A percentile compares a stretch with the other conserved stretches of the same genome.
Evolutionary conservation across 2,329 filamentous ascomycete species (phyloP).

Genomic region (Neofusicoccum sp.): DNA sequence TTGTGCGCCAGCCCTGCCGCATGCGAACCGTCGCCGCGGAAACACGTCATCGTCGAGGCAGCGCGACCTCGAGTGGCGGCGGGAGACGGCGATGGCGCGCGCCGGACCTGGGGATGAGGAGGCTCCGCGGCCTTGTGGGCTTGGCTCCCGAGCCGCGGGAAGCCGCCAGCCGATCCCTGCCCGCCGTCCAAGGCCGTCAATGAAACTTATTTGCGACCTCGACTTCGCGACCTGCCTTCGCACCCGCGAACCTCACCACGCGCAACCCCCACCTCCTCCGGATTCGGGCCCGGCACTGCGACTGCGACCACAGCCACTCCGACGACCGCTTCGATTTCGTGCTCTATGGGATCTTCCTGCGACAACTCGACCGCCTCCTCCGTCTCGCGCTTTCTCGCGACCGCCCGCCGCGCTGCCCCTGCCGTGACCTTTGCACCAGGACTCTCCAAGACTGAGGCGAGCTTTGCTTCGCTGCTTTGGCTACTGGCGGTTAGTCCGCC

Average conservation of each 20-base stretch:
- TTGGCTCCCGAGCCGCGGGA: conserved; percentile 12
- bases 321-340: background rate
- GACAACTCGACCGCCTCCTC: conserved; percentile 31
- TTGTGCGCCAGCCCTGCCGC: conserved; percentile 2
- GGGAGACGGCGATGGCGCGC: background rate
- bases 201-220: conserved; percentile 18
- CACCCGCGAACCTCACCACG: conserved; percentile 1
- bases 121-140: background rate
- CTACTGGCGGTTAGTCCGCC: conserved; percentile 51
- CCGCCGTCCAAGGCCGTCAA: conserved; percentile 10
- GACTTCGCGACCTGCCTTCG: background rate
- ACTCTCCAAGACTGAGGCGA: conserved; percentile 43
- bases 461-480: conserved; percentile 49
- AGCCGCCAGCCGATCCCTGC: conserved; percentile 15
- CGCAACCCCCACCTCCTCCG: background rate
- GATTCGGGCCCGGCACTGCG: conserved; percentile 7
- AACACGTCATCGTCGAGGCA: conserved; percentile 2
- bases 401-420: conserved; percentile 30
- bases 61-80: background rate
- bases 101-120: background rate
- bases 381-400: conserved; percentile 31
- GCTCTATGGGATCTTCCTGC: conserved; percentile 48
- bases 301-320: background rate
- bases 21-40: conserved; percentile 3
- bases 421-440: conserved; percentile 25